These are phyloP conservation scores for Orobanche coerulescens DNA, from an alignment of 257 asterid genomes.

Conservation along the genomic window DNA sequence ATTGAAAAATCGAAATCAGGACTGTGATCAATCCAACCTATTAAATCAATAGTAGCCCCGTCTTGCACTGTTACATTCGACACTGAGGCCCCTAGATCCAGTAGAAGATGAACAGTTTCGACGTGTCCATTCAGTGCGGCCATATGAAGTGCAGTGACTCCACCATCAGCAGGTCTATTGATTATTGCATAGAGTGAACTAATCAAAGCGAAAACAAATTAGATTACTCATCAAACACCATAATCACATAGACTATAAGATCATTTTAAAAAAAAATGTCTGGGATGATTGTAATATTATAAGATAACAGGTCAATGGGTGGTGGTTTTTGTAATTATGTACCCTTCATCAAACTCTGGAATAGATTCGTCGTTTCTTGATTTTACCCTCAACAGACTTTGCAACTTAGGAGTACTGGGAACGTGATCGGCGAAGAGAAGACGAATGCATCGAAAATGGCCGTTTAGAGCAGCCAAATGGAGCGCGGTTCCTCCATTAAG, in stretches of 20 bases:
- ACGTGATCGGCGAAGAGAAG: slow-evolving; percentile 71
- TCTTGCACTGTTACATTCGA: slow-evolving; percentile 50
- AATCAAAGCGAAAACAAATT: slow-evolving; percentile 9
- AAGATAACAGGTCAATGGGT: no score
- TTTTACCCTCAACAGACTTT: slow-evolving; percentile 32
- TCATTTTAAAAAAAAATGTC: not conserved
- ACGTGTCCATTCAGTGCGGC: slow-evolving; percentile 77
- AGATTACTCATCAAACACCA: not conserved
- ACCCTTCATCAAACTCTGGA: slow-evolving; percentile 51
- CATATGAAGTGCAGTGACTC: slow-evolving; percentile 89
- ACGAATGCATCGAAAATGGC: slow-evolving; percentile 68
- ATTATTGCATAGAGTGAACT: slow-evolving; percentile 57
- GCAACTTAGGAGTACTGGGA: slow-evolving; percentile 58
- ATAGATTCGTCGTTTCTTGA: slow-evolving; percentile 30
- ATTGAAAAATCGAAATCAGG: no score
- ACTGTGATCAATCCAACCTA: slow-evolving; percentile 56
- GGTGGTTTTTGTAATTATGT: not conserved
- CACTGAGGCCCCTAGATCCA: slow-evolving; percentile 75
- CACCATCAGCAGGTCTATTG: slow-evolving; percentile 81
- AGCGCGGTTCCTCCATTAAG: slow-evolving; percentile 90
- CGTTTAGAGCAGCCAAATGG: slow-evolving; percentile 84
- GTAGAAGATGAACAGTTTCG: slow-evolving; percentile 66
- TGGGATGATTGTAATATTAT: not conserved
- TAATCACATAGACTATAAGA: not conserved
- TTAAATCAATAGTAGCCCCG: slow-evolving; percentile 72